Percentiles rank a stretch among this genome's conserved stretches.
phyloP scores from a whole-genome alignment of 1,284 basidiomycete genomes.

The Ustilago shanxiensis region DNA sequence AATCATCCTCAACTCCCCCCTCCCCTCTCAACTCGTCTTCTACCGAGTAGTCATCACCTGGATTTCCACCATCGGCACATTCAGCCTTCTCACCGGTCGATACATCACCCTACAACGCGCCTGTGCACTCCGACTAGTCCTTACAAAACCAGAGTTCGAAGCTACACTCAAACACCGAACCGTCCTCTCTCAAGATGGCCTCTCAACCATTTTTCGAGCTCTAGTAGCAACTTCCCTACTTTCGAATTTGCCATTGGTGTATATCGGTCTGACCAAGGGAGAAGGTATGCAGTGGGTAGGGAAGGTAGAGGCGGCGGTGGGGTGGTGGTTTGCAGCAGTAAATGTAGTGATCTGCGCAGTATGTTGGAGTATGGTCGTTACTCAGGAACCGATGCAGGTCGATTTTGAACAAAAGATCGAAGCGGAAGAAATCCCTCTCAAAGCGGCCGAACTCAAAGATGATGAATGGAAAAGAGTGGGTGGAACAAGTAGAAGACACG shows the following conservation, averaged over 20 bases:
- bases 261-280: not conserved
- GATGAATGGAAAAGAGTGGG: conserved; percentile 14
- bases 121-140: conserved; percentile 9
- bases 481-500: conserved; percentile 25
- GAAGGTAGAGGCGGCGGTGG: not conserved
- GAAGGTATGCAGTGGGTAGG: not conserved
- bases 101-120: conserved; percentile 18
- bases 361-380: conserved; percentile 28
- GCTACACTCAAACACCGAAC: conserved; percentile 1
- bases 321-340: conserved; percentile 19
- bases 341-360: conserved; percentile 17
- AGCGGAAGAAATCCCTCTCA: conserved; percentile 8
- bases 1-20: not conserved
- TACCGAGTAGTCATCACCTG: not conserved
- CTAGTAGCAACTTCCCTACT: conserved; percentile 8
- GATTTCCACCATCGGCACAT: conserved; percentile 3
- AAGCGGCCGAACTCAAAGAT: not conserved
- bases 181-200: conserved; percentile 9
- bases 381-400: conserved; percentile 18
- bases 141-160: not conserved
- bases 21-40: not conserved
- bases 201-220: conserved; percentile 22
- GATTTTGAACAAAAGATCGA: conserved; percentile 8
- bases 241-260: conserved; percentile 14
- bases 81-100: conserved; percentile 3